Conservation (phyloP, 495 filamentous ascomycete species). For the Aspergillus asperescens region DNA sequence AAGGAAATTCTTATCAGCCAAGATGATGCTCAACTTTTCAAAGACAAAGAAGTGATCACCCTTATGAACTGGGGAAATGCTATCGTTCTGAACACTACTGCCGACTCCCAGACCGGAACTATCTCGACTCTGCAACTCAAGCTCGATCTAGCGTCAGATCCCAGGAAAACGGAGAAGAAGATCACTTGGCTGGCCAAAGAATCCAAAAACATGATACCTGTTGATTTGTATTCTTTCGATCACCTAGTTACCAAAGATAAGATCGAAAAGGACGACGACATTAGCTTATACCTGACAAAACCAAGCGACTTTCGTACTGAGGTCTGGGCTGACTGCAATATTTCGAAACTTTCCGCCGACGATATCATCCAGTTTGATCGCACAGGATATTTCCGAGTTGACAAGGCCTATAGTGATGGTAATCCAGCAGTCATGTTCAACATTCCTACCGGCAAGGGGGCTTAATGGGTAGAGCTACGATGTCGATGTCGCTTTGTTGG, state of each 20-base stretch:
- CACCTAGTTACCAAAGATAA: constrained; percentile 90
- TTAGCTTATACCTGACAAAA: too few relatives aligned
- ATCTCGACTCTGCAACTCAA: constrained; percentile 69
- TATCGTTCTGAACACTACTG: constrained; percentile 67
- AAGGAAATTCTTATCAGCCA: constrained; percentile 73
- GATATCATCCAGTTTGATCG: constrained; percentile 94
- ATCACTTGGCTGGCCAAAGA: constrained; percentile 80
- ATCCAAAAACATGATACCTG: constrained; percentile 69
- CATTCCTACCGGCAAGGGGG: constrained; percentile 67
- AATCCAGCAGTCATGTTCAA: constrained; percentile 67
- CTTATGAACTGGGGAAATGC: constrained; percentile 97
- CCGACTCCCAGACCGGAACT: constrained; percentile 48
- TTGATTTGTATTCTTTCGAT: constrained; percentile 87
- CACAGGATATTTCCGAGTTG: constrained; percentile 82
- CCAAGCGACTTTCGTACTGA: constrained; percentile 67
- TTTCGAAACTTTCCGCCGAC: constrained; percentile 66
- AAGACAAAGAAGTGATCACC: constrained; percentile 83
- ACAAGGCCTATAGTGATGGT: constrained; percentile 53
- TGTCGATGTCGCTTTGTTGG: too few relatives aligned
- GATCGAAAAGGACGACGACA: constrained; percentile 78
- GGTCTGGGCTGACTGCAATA: constrained; percentile 74
- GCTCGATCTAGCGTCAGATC: constrained; percentile 79
- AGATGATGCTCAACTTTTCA: constrained; percentile 75
- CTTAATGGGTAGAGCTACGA: constrained; percentile 36
- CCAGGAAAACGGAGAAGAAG: constrained; percentile 91